These are phyloP conservation scores for Paraphaeosphaeria sporulosa DNA, from an alignment of 2,329 filamentous ascomycete genomes.

Conservation along the genomic window DNA sequence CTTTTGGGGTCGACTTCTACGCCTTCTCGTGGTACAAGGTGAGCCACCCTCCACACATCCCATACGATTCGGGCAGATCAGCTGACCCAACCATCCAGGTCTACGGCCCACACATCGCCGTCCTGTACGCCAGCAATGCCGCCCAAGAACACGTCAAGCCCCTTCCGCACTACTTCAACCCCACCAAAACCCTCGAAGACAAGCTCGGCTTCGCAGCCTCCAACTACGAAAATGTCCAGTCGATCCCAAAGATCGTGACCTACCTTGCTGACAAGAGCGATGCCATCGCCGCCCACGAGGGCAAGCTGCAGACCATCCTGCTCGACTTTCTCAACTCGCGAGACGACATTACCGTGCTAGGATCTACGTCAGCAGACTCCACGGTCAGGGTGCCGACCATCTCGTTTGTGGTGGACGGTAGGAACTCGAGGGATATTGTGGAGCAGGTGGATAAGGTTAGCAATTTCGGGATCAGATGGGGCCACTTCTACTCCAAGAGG, in stretches of 20 bases:
- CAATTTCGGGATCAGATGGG: slow-evolving; percentile 70
- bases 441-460: slow-evolving; percentile 67
- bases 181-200: slow-evolving; percentile 64
- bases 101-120: slow-evolving; percentile 77
- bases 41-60: not conserved
- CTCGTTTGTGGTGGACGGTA: slow-evolving; percentile 69
- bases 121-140: slow-evolving; percentile 69
- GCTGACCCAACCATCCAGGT: slow-evolving; percentile 53
- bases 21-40: slow-evolving; percentile 82
- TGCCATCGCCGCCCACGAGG: slow-evolving; percentile 66
- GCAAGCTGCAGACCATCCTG: slow-evolving; percentile 64
- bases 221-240: slow-evolving; percentile 73
- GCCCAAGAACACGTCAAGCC: slow-evolving; percentile 66
- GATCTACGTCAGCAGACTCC: slow-evolving; percentile 59
- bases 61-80: not conserved
- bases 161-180: slow-evolving; percentile 74
- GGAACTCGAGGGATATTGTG: slow-evolving; percentile 65
- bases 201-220: slow-evolving; percentile 73
- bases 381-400: slow-evolving; percentile 68
- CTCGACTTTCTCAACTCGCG: slow-evolving; percentile 65
- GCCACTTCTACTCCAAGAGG: slow-evolving; percentile 73
- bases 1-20: slow-evolving; percentile 77
- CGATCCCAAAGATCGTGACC: slow-evolving; percentile 66
- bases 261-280: slow-evolving; percentile 62
- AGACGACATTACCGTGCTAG: slow-evolving; percentile 65